Evolutionary conservation across 768 basidiomycete species (phyloP).

Genomic region (Daedaleopsis sinensis): DNA sequence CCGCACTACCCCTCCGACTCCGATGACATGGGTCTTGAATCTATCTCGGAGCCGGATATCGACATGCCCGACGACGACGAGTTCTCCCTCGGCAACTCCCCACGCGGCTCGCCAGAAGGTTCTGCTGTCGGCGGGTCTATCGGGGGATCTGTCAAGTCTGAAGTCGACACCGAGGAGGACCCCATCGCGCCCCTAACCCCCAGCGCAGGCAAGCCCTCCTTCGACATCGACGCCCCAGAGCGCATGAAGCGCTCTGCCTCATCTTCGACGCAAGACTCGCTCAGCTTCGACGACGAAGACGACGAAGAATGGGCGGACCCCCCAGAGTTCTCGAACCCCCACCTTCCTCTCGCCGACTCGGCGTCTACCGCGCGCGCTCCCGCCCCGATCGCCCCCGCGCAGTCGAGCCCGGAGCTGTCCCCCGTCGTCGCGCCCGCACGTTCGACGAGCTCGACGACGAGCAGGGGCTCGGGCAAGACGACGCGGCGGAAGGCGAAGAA

Average conservation of each 20-base stretch:
- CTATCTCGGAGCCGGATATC: constrained; percentile 79
- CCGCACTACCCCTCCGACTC: constrained; percentile 80
- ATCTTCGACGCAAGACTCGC: constrained; percentile 30
- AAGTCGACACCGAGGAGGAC: constrained; percentile 74
- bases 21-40: constrained; percentile 81
- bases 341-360: constrained; percentile 12
- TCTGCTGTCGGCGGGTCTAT: constrained; percentile 44
- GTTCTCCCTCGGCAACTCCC: constrained; percentile 47
- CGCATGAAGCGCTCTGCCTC: constrained; percentile 33
- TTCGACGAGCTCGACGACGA: constrained; percentile 26
- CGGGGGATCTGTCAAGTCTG: constrained; percentile 48
- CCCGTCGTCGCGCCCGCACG: constrained; percentile 18
- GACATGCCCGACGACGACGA: constrained; percentile 60
- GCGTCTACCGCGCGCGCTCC: neutral
- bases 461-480: constrained; percentile 29
- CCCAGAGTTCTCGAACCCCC: constrained; percentile 33
- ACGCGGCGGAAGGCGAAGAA: constrained; percentile 38
- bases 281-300: constrained; percentile 45
- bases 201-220: constrained; percentile 44
- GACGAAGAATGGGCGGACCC: constrained; percentile 69
- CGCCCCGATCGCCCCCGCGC: neutral
- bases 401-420: neutral
- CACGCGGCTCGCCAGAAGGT: constrained; percentile 2
- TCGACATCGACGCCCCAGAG: constrained; percentile 26
- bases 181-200: constrained; percentile 72